A percentile compares a stretch with the other conserved stretches of the same genome.
Evolutionary conservation across 75 land plant genomes (phyloP).

Genomic region (Picea sitchensis): DNA sequence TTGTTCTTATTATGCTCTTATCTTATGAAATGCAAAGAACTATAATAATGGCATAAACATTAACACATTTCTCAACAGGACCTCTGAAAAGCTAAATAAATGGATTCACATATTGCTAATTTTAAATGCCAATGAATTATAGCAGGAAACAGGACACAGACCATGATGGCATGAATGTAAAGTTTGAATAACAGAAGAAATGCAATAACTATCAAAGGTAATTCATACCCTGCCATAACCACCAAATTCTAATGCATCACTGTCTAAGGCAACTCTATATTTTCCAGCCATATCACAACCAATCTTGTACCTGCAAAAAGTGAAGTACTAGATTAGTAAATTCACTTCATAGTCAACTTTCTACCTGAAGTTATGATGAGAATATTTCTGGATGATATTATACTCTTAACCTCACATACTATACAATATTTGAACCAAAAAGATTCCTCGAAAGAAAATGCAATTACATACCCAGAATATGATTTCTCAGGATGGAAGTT

Average conservation of each 20-base stretch:
- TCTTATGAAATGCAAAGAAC: too few relatives aligned
- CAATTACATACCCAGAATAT: constrained; percentile 70
- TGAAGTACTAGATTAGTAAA: neutral
- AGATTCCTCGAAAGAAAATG: neutral
- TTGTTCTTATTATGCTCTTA: too few relatives aligned
- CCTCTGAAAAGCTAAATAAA: neutral
- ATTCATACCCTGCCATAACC: constrained; percentile 84
- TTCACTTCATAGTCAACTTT: neutral
- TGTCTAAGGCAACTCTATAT: constrained; percentile 85
- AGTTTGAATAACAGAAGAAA: constrained; percentile 3
- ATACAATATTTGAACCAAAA: neutral
- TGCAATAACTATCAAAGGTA: neutral
- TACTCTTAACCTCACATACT: neutral
- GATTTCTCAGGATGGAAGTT: constrained; percentile 92
- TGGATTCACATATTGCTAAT: neutral
- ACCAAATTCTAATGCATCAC: constrained; percentile 93
- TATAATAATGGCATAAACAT: too few relatives aligned
- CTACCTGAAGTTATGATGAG: neutral
- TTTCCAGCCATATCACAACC: constrained; percentile 97
- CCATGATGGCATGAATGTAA: too few relatives aligned
- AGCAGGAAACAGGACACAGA: too few relatives aligned
- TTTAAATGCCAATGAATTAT: neutral
- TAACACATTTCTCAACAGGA: too few relatives aligned
- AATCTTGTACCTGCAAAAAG: constrained; percentile 70
- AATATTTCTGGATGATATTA: neutral